Base-by-base conservation (phyloP, 768 basidiomycete genomes). In the Arthromyces matolae region DNA sequence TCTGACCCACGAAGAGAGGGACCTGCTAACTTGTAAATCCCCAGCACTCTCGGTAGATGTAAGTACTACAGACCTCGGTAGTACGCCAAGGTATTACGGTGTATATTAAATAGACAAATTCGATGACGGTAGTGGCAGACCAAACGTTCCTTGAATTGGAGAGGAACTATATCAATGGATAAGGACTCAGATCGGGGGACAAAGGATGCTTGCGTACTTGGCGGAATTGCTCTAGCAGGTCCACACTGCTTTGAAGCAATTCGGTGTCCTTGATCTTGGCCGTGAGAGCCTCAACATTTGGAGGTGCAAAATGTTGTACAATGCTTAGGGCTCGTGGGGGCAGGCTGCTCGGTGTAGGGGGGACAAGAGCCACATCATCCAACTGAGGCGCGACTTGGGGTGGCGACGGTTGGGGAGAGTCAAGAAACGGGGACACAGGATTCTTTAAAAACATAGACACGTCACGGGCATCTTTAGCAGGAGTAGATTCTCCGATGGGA, bases 101-200 rank as follows among this genome's bases (percentile, higher is more conserved):
- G 38, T 66, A 69, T 13, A 85, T 56, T 31, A 87, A 68, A 51
- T 76, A 79, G 1, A 79, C 16, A 5, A 84, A 59, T 59, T 87
- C 86, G 14, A 72, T 53, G 8, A 80, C 42, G 6, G 76, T 72
- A 0, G 80, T 81, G 34, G 81, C 51, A 16, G 71, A 70, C 71
- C 77, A 81, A 35, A 87, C 80, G 49, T 82, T 81, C 29, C 69
- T 71, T 1, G 84, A 80, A 52, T 79, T 79, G n/a, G 86, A 87
- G 8, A 86, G 68, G 44, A 79, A 77, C 84, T 79, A 10, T 28
- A 27, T 45, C 23, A 3, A 43, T 51, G 25, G n/a, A n/a, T n/a
- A n/a, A n/a, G n/a, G n/a, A 55, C 47, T 41, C 22, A 53, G 51
- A 22, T 5, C 18, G 29, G 29, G 25, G 4, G 48, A 24, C 42